phyloP scores from a whole-genome alignment of 305 asterid genomes.

The Fraxinus albicans region DNA sequence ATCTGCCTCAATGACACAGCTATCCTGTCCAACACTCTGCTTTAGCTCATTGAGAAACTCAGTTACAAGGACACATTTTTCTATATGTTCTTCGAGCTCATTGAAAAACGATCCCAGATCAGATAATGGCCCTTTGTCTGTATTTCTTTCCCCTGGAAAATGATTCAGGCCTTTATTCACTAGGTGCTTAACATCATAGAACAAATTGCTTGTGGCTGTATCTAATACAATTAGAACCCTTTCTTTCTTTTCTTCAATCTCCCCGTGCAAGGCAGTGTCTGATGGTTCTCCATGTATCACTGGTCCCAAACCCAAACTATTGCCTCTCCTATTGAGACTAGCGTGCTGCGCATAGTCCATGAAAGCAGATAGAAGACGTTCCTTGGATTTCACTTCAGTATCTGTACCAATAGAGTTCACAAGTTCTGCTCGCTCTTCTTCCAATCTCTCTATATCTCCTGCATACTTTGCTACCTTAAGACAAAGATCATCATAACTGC shows the following conservation, averaged over 20 bases:
- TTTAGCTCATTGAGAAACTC: conserved; percentile 69
- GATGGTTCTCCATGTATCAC: conserved; percentile 37
- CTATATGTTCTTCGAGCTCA: conserved; percentile 79
- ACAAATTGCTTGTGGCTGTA: conserved; percentile 64
- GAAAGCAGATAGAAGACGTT: conserved; percentile 68
- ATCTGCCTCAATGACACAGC: conserved; percentile 36
- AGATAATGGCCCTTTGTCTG: conserved; percentile 41
- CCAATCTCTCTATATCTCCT: conserved; percentile 81
- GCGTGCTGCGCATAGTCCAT: conserved; percentile 55
- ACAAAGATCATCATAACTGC: conserved; percentile 78
- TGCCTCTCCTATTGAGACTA: conserved; percentile 50
- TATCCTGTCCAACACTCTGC: conserved; percentile 48
- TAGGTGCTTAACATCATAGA: conserved; percentile 56
- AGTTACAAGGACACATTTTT: conserved; percentile 74
- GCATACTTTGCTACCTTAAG: conserved; percentile 64
- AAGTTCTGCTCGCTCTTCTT: conserved; percentile 69
- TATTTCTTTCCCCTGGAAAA: conserved; percentile 39
- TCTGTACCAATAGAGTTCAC: conserved; percentile 70
- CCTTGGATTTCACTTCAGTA: conserved; percentile 75
- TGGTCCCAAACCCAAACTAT: conserved; percentile 42
- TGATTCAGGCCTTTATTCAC: conserved; percentile 51
- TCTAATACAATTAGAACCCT: conserved; percentile 45
- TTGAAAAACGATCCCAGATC: conserved; percentile 59
- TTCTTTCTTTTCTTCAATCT: conserved; percentile 56
- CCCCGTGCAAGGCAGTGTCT: conserved; percentile 33